Conservation (phyloP, 495 filamentous ascomycete species). For the Usnea hakonensis region DNA sequence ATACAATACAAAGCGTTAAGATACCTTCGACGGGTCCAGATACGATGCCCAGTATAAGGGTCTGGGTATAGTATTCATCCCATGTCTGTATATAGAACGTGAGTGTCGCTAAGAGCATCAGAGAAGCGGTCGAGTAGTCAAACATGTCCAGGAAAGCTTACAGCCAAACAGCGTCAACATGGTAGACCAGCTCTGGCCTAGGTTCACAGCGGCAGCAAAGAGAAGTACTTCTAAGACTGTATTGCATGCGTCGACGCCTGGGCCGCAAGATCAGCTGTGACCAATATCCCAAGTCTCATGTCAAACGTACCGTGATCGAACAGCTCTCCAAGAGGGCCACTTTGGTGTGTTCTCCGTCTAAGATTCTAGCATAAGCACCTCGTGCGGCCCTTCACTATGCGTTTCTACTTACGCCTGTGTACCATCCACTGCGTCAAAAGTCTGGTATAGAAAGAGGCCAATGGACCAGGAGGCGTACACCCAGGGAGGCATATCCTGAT, state of each 20-base stretch:
- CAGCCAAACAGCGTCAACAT: constrained; percentile 77
- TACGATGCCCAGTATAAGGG: constrained; percentile 82
- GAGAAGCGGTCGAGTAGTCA: neutral
- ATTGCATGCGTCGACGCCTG: constrained; percentile 87
- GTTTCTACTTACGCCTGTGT: constrained; percentile 56
- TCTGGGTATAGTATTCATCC: constrained; percentile 98
- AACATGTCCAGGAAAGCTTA: constrained; percentile 31
- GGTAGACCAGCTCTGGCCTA: constrained; percentile 88
- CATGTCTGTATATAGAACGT: constrained; percentile 98
- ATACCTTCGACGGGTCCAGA: constrained; percentile 96
- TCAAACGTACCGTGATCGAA: constrained; percentile 67
- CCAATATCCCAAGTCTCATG: neutral
- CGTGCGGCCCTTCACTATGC: constrained; percentile 37
- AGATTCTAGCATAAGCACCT: neutral
- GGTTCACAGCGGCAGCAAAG: constrained; percentile 83
- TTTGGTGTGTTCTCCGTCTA: constrained; percentile 73
- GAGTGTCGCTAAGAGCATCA: constrained; percentile 48
- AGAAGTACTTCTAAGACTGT: constrained; percentile 89
- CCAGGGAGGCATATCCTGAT: constrained; percentile 88
- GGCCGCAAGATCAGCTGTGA: neutral
- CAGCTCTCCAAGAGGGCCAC: constrained; percentile 87
- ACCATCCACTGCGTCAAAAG: constrained; percentile 95
- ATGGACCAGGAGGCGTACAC: constrained; percentile 88
- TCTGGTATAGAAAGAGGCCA: constrained; percentile 93
- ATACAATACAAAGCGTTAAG: constrained; percentile 72